These are phyloP conservation scores for Terfezia boudieri DNA, from an alignment of 495 filamentous ascomycete genomes.

Conservation along the genomic window DNA sequence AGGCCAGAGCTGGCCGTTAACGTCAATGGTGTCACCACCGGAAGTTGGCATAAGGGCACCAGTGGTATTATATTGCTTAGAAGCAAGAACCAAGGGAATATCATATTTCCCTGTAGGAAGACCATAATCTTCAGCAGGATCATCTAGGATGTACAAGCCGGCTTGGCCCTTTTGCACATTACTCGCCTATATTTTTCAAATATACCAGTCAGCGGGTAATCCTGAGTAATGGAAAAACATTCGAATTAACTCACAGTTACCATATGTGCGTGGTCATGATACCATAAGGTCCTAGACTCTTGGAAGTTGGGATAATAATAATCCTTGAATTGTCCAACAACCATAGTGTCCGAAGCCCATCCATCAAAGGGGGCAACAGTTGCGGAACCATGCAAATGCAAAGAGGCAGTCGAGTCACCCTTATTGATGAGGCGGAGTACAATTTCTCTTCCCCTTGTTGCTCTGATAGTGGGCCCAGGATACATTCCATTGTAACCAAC, in stretches of 20 bases:
- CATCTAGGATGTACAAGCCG: slow-evolving; percentile 26
- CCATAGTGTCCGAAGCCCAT: slow-evolving; percentile 32
- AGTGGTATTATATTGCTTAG: slow-evolving; percentile 28
- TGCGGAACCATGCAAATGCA: slow-evolving; percentile 32
- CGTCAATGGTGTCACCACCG: neutral
- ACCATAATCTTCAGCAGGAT: slow-evolving; percentile 24
- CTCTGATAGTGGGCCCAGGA: slow-evolving; percentile 29
- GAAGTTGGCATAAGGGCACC: slow-evolving; percentile 22
- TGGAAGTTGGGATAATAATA: slow-evolving; percentile 38
- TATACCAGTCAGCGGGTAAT: neutral
- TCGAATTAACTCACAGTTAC: slow-evolving; percentile 2
- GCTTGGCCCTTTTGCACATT: slow-evolving; percentile 34
- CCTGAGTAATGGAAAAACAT: neutral
- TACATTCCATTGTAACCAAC: slow-evolving; percentile 32
- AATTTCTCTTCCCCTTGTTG: slow-evolving; percentile 24
- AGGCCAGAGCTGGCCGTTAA: slow-evolving; percentile 36
- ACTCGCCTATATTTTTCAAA: slow-evolving; percentile 21
- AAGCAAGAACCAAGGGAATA: slow-evolving; percentile 27
- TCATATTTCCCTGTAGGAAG: slow-evolving; percentile 30
- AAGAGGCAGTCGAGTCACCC: slow-evolving; percentile 20
- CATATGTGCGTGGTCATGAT: slow-evolving; percentile 30
- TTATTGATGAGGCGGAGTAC: slow-evolving; percentile 32
- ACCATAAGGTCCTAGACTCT: slow-evolving; percentile 30
- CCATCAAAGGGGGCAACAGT: slow-evolving; percentile 28
- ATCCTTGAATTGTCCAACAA: slow-evolving; percentile 31